phyloP scores from a whole-genome alignment of 2,329 filamentous ascomycete genomes.

The Penicillium sp. region DNA sequence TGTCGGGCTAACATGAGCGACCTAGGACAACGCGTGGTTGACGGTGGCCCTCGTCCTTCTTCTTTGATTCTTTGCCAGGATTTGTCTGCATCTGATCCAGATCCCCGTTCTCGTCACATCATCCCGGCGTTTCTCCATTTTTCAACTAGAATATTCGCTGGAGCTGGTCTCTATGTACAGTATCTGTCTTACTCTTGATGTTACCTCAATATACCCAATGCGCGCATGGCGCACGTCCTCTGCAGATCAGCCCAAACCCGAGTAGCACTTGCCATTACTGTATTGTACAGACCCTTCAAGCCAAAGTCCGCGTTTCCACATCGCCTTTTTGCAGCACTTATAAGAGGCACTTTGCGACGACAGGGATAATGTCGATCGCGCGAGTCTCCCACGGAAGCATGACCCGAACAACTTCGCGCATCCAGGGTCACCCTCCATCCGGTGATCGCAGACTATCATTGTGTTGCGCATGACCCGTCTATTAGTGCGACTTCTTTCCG shows the following conservation, averaged over 20 bases:
- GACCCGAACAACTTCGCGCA: constrained; percentile 7
- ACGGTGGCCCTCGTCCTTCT: background rate
- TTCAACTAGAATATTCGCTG: background rate
- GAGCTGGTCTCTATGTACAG: constrained; percentile 19
- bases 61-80: background rate
- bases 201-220: constrained; percentile 9
- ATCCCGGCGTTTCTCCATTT: constrained; percentile 1
- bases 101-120: background rate
- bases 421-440: constrained; percentile 10
- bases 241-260: background rate
- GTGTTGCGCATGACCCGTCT: constrained; percentile 14
- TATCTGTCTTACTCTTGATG: constrained; percentile 3
- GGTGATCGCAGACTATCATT: constrained; percentile 4
- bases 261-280: background rate
- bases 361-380: constrained; percentile 18
- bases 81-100: too few species aligned
- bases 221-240: background rate
- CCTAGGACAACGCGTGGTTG: constrained; percentile 33
- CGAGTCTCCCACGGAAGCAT: constrained; percentile 7
- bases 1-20: constrained; percentile 17
- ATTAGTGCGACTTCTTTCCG: background rate
- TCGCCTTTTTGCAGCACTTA: background rate
- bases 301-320: background rate
- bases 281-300: background rate
- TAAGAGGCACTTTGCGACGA: background rate